A percentile compares a stretch with the other conserved stretches of the same genome.
These are phyloP conservation scores for Bombardia bombarda DNA, from an alignment of 495 filamentous ascomycete species.

Conservation along the genomic window DNA sequence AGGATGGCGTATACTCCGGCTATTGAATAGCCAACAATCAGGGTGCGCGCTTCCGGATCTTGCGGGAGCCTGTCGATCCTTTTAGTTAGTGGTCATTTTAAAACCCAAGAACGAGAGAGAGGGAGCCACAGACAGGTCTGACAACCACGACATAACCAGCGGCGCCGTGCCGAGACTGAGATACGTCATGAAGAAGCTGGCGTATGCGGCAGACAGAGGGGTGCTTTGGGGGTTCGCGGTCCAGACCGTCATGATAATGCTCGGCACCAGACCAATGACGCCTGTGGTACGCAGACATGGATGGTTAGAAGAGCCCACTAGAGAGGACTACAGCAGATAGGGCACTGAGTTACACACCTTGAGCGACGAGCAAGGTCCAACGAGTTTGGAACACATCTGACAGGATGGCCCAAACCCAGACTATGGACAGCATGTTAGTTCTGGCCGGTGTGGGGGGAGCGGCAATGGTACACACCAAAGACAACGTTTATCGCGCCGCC, in stretches of 20 bases:
- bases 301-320: background rate
- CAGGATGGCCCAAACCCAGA: conserved; percentile 33
- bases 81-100: background rate
- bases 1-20: conserved; percentile 31
- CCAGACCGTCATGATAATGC: conserved; percentile 32
- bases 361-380: conserved; percentile 29
- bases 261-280: conserved; percentile 28
- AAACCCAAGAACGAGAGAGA: background rate
- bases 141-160: conserved; percentile 32
- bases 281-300: too few species aligned
- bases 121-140: conserved; percentile 21
- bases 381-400: conserved; percentile 29
- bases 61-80: conserved; percentile 18
- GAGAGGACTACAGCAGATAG: background rate
- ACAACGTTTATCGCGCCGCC: conserved; percentile 30
- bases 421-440: conserved; percentile 6
- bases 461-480: conserved; percentile 23
- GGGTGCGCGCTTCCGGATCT: conserved; percentile 30
- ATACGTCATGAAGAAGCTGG: conserved; percentile 32
- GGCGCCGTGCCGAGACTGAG: conserved; percentile 30
- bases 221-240: conserved; percentile 23
- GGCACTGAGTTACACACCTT: conserved; percentile 14
- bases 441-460: background rate
- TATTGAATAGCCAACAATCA: conserved; percentile 32
- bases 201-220: conserved; percentile 25